Conservation (phyloP, 208 protist species). For the Wallacemonas sp. region DNA sequence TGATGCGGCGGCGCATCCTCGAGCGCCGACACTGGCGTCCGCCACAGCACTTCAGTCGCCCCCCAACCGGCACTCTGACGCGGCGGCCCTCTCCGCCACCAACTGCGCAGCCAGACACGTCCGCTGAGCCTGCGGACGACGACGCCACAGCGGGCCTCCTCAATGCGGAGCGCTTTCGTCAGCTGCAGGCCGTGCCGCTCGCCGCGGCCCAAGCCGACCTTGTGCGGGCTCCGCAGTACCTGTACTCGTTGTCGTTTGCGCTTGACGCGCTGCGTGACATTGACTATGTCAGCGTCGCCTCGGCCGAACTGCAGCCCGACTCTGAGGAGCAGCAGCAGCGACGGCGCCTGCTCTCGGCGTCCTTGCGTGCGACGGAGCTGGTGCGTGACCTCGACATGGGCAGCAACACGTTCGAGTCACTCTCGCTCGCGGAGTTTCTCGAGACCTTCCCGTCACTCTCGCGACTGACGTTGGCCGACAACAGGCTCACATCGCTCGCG, state of each 20-base stretch:
- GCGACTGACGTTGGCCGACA: slow-evolving; percentile 46
- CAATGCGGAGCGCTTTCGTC: slow-evolving; percentile 28
- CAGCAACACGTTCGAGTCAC: slow-evolving; percentile 44
- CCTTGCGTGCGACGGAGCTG: slow-evolving; percentile 16
- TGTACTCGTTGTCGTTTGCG: slow-evolving; percentile 51
- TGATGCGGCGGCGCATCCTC: neutral
- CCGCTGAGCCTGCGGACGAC: neutral
- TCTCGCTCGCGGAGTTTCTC: slow-evolving; percentile 51
- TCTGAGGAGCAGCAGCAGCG: slow-evolving; percentile 7
- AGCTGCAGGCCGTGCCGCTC: slow-evolving; percentile 39
- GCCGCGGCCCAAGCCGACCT: slow-evolving; percentile 30
- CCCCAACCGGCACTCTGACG: neutral
- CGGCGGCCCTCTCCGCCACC: neutral
- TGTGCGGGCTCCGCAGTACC: slow-evolving; percentile 37
- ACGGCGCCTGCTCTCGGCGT: neutral
- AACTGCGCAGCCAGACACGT: neutral
- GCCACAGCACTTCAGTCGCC: slow-evolving; percentile 5
- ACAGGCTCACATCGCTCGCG: slow-evolving; percentile 21
- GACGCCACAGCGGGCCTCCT: slow-evolving; percentile 16
- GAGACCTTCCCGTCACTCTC: slow-evolving; percentile 47
- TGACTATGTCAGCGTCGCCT: slow-evolving; percentile 35
- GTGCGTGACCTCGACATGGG: slow-evolving; percentile 68
- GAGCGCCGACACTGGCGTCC: slow-evolving; percentile 8
- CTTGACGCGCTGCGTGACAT: slow-evolving; percentile 57
- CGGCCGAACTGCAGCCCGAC: neutral